Base-by-base conservation (phyloP, 2,329 filamentous ascomycete species). In the Sporothrix brasiliensis region DNA sequence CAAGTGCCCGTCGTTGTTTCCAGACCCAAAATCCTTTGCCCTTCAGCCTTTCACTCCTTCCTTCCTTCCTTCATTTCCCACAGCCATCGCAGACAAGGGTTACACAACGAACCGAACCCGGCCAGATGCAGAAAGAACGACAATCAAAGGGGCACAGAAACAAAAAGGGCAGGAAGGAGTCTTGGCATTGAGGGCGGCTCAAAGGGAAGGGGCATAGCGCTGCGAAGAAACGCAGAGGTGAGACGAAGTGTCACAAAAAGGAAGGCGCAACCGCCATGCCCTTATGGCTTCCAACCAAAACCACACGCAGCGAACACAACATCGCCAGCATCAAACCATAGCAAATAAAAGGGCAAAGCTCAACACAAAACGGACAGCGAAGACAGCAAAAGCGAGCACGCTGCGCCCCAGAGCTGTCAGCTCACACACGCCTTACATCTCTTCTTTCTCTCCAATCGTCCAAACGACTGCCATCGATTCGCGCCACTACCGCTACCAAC, bases 71-170 rank as follows among this genome's bases (percentile, higher is more conserved):
- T 39, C 27, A n/a, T 68, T 60, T 27, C 65, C 50, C 65, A 24
- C 54, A 41, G 49, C 65, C 49, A 41, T 21, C 52, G 41, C 53
- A 5, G 7, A 21, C 52, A 58, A 56, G 21, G 66, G 53, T 27
- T 21, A 39, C 39, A 68, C 54, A 60, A 21, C n/a, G 54, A 52
- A 69, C 53, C 52, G 54, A 52, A 39, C 10, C 41, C 27, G 41
- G 54, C 41, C 24, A 30, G 44, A 61, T 24, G 19, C 24, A 61
- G 67, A 60, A 61, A 69, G 67, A 69, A 19, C 66, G 24, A 58
- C 52, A 44, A 30, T 14, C 19, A 68, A 21, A 52, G 24, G 53
- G 24, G 9, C 21, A 34, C 30, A 24, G n/a, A 65, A 24, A 47
- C 34, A 49, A n/a, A 10, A 63, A 61, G 68, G 47, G 54, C 41